phyloP scores from a whole-genome alignment of 169 alveolate genomes.

The Eimeria necatrix region DNA sequence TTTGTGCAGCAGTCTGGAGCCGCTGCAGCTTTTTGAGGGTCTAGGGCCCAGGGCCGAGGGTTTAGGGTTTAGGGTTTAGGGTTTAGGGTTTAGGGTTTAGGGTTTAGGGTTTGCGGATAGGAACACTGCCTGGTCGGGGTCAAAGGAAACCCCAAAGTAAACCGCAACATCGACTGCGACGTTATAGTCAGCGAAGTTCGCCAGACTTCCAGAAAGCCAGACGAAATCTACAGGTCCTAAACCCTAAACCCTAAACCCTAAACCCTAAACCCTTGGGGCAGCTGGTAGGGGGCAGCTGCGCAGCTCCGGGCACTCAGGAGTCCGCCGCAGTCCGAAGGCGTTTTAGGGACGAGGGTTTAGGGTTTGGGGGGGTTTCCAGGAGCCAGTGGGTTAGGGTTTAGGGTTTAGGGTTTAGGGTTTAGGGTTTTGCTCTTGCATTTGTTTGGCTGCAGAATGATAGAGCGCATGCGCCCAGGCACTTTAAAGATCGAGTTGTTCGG shows the following conservation, averaged over 20 bases:
- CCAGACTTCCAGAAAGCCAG: slow-evolving; percentile 97
- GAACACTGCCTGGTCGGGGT: slow-evolving; percentile 85
- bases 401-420: neutral
- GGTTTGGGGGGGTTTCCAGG: neutral
- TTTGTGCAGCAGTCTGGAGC: slow-evolving; percentile 85
- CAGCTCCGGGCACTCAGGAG: neutral
- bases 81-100: neutral
- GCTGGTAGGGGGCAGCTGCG: neutral
- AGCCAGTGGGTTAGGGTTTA: neutral
- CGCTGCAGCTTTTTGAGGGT: slow-evolving; percentile 77
- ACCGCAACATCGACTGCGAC: slow-evolving; percentile 95
- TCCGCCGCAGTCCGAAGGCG: too few species aligned
- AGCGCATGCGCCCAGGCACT: slow-evolving; percentile 96
- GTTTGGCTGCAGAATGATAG: slow-evolving; percentile 88
- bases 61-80: slow-evolving; percentile 12
- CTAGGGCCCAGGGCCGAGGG: neutral
- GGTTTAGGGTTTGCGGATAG: neutral
- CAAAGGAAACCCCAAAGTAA: slow-evolving; percentile 90
- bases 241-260: neutral
- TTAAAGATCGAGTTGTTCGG: slow-evolving; percentile 68
- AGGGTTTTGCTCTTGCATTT: neutral
- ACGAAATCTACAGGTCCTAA: slow-evolving; percentile 93
- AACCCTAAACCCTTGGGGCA: neutral
- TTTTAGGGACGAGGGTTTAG: too few species aligned
- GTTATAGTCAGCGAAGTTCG: slow-evolving; percentile 97